Percentiles rank a stretch among this genome's conserved stretches.
Evolutionary conservation across 2,329 filamentous ascomycete genomes (phyloP).

Genomic region (Thermomyces lanuginosus): DNA sequence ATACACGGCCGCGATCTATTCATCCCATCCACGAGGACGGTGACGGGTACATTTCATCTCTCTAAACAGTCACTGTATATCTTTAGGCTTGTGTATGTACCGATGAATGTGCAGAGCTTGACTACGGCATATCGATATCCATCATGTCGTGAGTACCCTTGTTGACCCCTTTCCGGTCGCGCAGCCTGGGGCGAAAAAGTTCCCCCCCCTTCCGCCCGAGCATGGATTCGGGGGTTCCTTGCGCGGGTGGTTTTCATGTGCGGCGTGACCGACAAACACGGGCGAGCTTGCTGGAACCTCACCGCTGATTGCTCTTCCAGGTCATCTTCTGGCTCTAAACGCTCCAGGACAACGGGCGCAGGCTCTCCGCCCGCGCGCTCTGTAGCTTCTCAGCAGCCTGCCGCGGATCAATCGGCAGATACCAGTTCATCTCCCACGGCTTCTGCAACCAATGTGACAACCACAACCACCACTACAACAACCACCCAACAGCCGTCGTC

Average conservation of each 20-base stretch:
- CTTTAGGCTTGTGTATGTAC: slow-evolving; percentile 21
- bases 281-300: neutral
- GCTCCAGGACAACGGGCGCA: slow-evolving; percentile 25
- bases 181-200: no score
- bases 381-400: slow-evolving; percentile 22
- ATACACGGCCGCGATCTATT: no score
- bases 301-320: slow-evolving; percentile 11
- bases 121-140: slow-evolving; percentile 20
- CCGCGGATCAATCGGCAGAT: slow-evolving; percentile 20
- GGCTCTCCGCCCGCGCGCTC: slow-evolving; percentile 21
- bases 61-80: no score
- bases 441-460: no score
- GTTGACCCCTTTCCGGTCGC: no score
- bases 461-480: slow-evolving; percentile 2
- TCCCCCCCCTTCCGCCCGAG: no score
- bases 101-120: slow-evolving; percentile 23
- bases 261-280: no score
- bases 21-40: no score
- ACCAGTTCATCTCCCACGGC: no score
- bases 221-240: no score
- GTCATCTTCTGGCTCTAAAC: slow-evolving; percentile 26
- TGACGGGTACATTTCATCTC: no score
- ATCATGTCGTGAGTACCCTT: slow-evolving; percentile 26
- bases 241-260: no score
- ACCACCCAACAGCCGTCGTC: slow-evolving; percentile 10